phyloP scores from a whole-genome alignment of 768 basidiomycete species.

The Tricholoma furcatifolium region DNA sequence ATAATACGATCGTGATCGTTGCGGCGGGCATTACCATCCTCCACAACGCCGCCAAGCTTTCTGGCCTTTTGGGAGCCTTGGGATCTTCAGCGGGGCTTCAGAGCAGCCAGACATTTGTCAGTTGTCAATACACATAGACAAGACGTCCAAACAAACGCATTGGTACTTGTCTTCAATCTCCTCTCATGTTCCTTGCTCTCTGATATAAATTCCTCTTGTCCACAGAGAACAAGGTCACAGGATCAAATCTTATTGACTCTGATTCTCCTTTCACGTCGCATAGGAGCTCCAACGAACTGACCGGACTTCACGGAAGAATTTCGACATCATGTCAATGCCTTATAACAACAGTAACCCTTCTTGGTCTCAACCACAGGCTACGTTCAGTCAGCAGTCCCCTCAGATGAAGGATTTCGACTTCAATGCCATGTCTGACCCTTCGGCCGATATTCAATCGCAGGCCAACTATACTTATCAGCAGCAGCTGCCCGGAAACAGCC shows the following conservation, averaged over 20 bases:
- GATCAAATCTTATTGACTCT: not conserved
- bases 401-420: conserved; percentile 19
- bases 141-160: conserved; percentile 1
- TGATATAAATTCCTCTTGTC: not conserved
- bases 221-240: not conserved
- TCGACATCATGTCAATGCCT: conserved; percentile 8
- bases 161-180: not conserved
- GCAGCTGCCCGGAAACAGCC: conserved; percentile 2
- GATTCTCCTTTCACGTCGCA: conserved; percentile 5
- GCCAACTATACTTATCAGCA: conserved; percentile 14
- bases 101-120: no score
- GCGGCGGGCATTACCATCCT: not conserved
- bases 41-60: not conserved
- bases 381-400: conserved; percentile 11
- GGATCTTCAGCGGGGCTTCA: no score
- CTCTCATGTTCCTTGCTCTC: not conserved
- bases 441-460: conserved; percentile 11
- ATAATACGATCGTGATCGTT: conserved; percentile 16
- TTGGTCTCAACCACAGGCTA: conserved; percentile 17
- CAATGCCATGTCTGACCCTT: conserved; percentile 5
- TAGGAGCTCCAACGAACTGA: conserved; percentile 4
- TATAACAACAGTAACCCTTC: conserved; percentile 14
- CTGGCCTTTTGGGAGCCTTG: no score
- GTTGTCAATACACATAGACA: not conserved
- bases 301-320: conserved; percentile 18